Evolutionary conservation across 208 protist genomes (phyloP).

Genomic region (Acanthamoeba lenticulata): DNA sequence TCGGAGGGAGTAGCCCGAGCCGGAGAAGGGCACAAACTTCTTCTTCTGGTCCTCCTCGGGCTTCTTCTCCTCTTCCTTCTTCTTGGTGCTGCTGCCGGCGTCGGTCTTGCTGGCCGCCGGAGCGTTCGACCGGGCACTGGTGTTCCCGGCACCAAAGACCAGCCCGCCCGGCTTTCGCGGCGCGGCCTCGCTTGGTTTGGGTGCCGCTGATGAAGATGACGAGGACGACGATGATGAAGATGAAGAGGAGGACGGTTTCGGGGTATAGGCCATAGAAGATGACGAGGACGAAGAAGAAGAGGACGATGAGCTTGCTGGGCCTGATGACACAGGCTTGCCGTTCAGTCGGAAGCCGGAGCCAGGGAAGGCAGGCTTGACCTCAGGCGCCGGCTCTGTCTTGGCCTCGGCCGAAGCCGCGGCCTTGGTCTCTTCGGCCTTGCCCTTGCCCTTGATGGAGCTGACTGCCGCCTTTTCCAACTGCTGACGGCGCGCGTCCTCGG

Average conservation of each 20-base stretch:
- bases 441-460: neutral
- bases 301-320: slow-evolving; percentile 11
- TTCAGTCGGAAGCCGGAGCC: slow-evolving; percentile 11
- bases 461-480: neutral
- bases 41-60: neutral
- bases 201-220: neutral
- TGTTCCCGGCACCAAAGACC: neutral
- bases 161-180: neutral
- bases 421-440: neutral
- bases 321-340: neutral
- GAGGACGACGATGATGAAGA: neutral
- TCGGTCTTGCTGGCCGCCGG: neutral
- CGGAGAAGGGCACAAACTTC: slow-evolving; percentile 60
- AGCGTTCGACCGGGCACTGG: neutral
- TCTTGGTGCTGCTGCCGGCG: too few relatives aligned
- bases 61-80: neutral
- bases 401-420: neutral
- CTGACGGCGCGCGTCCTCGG: slow-evolving; percentile 19
- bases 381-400: neutral
- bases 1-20: slow-evolving; percentile 36
- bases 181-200: neutral
- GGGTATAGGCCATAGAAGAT: neutral
- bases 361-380: slow-evolving; percentile 32
- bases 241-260: neutral
- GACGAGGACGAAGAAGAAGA: neutral